Evolutionary conservation across 306 rosid genomes (phyloP), one percentile per base, ranked within the genome.

Genomic region (Biancaea sappan): DNA sequence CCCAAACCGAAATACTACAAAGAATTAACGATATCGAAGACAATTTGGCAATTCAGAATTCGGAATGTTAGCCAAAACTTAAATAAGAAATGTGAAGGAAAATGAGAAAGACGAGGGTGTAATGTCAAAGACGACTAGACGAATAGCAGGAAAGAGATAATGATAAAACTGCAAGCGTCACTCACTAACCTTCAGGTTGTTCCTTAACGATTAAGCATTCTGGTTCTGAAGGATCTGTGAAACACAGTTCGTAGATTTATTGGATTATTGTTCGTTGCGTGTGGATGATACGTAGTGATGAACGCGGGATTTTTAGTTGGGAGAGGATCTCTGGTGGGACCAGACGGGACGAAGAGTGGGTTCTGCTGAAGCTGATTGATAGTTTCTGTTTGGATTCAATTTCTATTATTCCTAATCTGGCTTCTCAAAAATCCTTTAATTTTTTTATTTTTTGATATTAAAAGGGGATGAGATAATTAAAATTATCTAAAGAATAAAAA

Each of bases 161-260:
- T 19, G 25, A 12, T 31, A 41, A 24, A 66, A 5, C 35, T 41
- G 40, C 43, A 53, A 15, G 8, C 14, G 35, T 46, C 21, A 24
- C 1, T 13, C 15, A 7, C 22, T 1, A 8, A 40, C 61, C 37
- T 25, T 14, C 16, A 7, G 14, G 43, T 1, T 38, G 8, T 82
- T 82, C 69, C 86, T 82, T 82, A 77, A 77, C 74, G 41, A 73
- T 26, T 38, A 77, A 77, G 84, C 64, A 71, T 75, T 43, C 66
- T 25, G 35, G 26, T 54, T 54, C 35, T 22, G 31, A 46, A 44
- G 72, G 77, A 69, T 61, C 68, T 6, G 37, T 19, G 73, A 75
- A 66, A 73, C 14, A 24, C 4, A 40, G 14, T 24, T 51, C 26
- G 5, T 15, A 2, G 22, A 22, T 16, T 53, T n/a, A n/a, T n/a